Conservation (phyloP, 140 eudicot species). For the Stevia rebaudiana region DNA sequence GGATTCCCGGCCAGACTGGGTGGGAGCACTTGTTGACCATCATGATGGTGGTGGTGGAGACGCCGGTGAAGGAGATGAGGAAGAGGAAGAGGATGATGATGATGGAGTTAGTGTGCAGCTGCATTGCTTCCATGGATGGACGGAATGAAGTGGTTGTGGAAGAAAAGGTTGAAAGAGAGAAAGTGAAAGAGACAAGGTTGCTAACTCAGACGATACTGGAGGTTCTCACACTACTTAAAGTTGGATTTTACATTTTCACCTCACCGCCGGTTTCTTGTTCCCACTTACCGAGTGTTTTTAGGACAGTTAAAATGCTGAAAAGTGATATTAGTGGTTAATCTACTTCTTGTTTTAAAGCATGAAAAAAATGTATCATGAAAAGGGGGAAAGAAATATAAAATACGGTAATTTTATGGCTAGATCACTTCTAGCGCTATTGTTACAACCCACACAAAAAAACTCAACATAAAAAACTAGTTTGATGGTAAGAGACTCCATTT, state of each 20-base stretch:
- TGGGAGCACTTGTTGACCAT: conserved; percentile 70
- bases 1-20: conserved; percentile 99
- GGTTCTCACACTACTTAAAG: background rate
- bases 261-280: background rate
- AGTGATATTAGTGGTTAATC: too few species aligned
- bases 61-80: conserved; percentile 23
- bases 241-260: background rate
- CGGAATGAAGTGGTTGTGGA: background rate
- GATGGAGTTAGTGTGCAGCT: background rate
- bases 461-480: too few species aligned
- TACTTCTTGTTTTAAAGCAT: too few species aligned
- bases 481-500: too few species aligned
- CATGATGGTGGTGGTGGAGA: conserved; percentile 54
- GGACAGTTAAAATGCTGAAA: background rate
- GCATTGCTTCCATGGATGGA: conserved; percentile 24
- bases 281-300: background rate
- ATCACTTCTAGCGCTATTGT: too few species aligned
- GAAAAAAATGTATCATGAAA: too few species aligned
- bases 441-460: too few species aligned
- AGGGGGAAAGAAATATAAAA: too few species aligned
- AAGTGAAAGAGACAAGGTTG: background rate
- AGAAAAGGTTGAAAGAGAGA: background rate
- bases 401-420: too few species aligned
- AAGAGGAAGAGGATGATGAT: conserved; percentile 19
- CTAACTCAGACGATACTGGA: background rate